Conservation (phyloP, 495 filamentous ascomycete species). For the Hyaloscypha finlandica region DNA sequence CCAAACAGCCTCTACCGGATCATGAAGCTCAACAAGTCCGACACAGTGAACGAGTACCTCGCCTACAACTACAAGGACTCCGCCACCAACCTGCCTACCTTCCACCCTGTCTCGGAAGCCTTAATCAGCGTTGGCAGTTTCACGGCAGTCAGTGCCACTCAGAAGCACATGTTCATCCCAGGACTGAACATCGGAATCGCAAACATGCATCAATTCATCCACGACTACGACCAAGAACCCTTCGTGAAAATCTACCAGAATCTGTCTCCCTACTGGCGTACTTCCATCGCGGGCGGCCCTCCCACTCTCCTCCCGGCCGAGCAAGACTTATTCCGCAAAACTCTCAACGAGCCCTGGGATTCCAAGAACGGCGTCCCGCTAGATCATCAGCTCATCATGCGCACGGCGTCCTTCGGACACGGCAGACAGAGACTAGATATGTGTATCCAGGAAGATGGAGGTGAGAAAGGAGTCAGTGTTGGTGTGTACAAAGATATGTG, state of each 20-base stretch:
- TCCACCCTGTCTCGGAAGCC: background rate
- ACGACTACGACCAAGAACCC: constrained; percentile 2
- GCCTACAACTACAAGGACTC: background rate
- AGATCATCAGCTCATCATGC: constrained; percentile 12
- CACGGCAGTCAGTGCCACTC: background rate
- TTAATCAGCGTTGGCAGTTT: constrained; percentile 4
- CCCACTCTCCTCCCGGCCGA: background rate
- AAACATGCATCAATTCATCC: constrained; percentile 11
- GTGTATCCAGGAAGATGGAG: constrained; percentile 14
- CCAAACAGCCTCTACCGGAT: background rate
- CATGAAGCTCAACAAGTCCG: background rate
- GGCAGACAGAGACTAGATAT: constrained; percentile 10
- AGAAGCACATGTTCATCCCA: constrained; percentile 17
- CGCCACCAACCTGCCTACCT: background rate
- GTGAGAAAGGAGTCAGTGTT: background rate
- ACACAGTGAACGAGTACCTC: constrained; percentile 1
- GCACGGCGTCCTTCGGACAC: constrained; percentile 18
- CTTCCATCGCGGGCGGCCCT: background rate
- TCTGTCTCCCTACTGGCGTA: background rate
- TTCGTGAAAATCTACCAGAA: constrained; percentile 11
- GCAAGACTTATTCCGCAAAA: background rate
- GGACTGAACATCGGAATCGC: constrained; percentile 10
- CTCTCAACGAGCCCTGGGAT: background rate
- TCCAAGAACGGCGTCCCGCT: background rate
- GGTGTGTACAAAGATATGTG: background rate